Evolutionary conservation across 768 basidiomycete genomes (phyloP), one percentile per base, ranked within the genome.

Genomic region (Crassisporium funariophilum): DNA sequence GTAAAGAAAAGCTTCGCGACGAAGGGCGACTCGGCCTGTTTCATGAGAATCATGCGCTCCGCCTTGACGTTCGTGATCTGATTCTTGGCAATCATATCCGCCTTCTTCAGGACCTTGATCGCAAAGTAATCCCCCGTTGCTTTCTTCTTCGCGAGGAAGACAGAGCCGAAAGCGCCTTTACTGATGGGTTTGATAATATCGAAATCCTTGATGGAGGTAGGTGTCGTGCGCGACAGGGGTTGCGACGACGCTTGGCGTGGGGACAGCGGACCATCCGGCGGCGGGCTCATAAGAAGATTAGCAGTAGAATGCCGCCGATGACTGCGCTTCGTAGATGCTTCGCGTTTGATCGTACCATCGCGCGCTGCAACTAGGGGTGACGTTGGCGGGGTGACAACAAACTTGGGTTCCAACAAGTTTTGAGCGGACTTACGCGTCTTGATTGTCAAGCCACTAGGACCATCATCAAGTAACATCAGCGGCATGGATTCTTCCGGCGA

Each of bases 81-180:
- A 73, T 99, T 99, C 81, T 99, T 99, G 31, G 97, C 91, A 65
- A 99, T 98, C 97, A 99, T 99, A 70, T 99, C 97, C n/a, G 94
- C 92, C 74, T 99, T 99, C 75, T 95, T 98, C 63, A 99, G 71
- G n/a, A 98, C 95, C 70, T 99, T 99, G 82, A 99, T 95, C 20
- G 97, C 97, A 70, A 88, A 99, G 69, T 98, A 98, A 68, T 98
- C 97, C 42, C 97, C 97, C 2, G 97, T 99, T 4, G 81, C 88
- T 59, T 92, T 95, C 80, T 99, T 99, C 76, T 95, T 98, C 34
- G 97, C 91, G 42, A 99, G 78, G 68, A 97, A 99, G 44, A 99
- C 97, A 7, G 94, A 94, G 12, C 97, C 97, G 64, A 99, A 98
- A 2, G 97, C 97, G 43, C 97, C 97, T 63, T 98, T 98, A 66